These are phyloP conservation scores for Pleurotus sapidus DNA, from an alignment of 768 basidiomycete genomes.

Conservation along the genomic window DNA sequence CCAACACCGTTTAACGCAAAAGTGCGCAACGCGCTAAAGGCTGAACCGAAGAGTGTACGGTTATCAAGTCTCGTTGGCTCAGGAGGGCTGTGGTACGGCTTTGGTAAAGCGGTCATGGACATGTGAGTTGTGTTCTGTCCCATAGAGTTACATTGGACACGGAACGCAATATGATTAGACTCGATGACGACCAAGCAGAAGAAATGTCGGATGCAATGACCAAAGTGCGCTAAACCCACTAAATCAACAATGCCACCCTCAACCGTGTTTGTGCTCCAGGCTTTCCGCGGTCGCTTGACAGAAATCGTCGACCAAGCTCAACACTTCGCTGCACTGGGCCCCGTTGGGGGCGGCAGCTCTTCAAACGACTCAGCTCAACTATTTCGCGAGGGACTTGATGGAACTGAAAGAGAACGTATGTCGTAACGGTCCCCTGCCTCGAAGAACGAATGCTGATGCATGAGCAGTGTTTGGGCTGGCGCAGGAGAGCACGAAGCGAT, in stretches of 20 bases:
- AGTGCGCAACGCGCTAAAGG: slow-evolving; percentile 85
- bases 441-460: slow-evolving; percentile 7
- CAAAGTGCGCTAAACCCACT: slow-evolving; percentile 38
- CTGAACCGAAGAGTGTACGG: slow-evolving; percentile 83
- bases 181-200: slow-evolving; percentile 71
- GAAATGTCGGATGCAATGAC: slow-evolving; percentile 72
- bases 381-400: slow-evolving; percentile 90
- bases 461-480: slow-evolving; percentile 77
- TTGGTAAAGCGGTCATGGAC: slow-evolving; percentile 82
- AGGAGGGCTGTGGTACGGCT: slow-evolving; percentile 90
- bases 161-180: slow-evolving; percentile 35
- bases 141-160: too few species aligned
- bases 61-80: slow-evolving; percentile 82
- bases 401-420: slow-evolving; percentile 89
- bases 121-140: slow-evolving; percentile 44
- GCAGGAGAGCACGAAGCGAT: slow-evolving; percentile 74
- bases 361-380: slow-evolving; percentile 61
- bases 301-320: slow-evolving; percentile 87
- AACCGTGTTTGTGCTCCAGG: slow-evolving; percentile 34
- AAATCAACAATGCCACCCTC: neutral
- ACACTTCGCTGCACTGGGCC: slow-evolving; percentile 75
- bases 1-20: slow-evolving; percentile 73
- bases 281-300: slow-evolving; percentile 72
- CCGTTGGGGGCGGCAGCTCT: slow-evolving; percentile 49
- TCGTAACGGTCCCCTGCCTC: slow-evolving; percentile 11